phyloP scores from a whole-genome alignment of 1,284 basidiomycete genomes.

The Fomes fomentarius region DNA sequence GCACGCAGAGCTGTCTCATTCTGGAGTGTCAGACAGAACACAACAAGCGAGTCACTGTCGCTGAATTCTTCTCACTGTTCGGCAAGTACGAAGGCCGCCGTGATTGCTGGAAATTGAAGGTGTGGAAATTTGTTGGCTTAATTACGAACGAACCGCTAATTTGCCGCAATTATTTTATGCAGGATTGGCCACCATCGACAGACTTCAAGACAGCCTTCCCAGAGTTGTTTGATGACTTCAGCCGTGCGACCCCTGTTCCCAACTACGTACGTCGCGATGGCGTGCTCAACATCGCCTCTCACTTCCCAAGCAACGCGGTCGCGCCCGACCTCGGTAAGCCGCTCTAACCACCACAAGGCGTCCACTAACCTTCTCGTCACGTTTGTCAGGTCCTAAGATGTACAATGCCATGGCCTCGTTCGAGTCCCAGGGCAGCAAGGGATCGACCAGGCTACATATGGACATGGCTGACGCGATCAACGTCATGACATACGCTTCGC shows the following conservation, averaged over 20 bases:
- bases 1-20: constrained; percentile 69
- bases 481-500: constrained; percentile 81
- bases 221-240: constrained; percentile 88
- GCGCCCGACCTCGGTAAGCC: constrained; percentile 82
- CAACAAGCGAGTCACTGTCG: constrained; percentile 66
- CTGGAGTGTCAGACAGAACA: constrained; percentile 79
- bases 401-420: constrained; percentile 77
- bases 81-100: constrained; percentile 62
- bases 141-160: constrained; percentile 9
- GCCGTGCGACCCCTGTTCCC: constrained; percentile 81
- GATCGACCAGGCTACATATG: constrained; percentile 91
- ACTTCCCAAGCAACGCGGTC: constrained; percentile 85
- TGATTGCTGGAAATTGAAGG: constrained; percentile 85
- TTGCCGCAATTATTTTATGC: constrained; percentile 3
- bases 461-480: constrained; percentile 97
- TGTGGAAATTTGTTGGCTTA: constrained; percentile 29
- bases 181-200: constrained; percentile 91
- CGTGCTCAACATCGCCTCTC: constrained; percentile 82
- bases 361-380: constrained; percentile 16
- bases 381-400: constrained; percentile 71
- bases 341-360: constrained; percentile 13
- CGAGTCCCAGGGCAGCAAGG: constrained; percentile 67
- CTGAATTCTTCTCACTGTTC: constrained; percentile 82
- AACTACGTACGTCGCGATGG: constrained; percentile 90
- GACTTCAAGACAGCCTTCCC: constrained; percentile 88